Base-by-base conservation (phyloP, 169 alveolate genomes). In the Cryptosporidium canis region DNA sequence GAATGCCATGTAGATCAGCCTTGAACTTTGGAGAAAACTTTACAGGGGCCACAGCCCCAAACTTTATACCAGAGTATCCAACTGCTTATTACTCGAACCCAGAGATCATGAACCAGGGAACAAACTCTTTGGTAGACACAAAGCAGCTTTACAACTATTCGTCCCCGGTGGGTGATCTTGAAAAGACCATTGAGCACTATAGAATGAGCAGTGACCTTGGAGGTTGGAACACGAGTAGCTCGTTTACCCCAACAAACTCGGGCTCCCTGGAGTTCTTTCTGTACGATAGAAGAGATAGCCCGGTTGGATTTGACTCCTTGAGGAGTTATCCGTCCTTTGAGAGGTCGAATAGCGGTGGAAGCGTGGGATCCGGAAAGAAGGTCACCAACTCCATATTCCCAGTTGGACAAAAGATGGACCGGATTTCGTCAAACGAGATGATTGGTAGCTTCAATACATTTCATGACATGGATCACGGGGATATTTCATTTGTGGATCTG, bases 151-250 rank as follows among this genome's bases (percentile, higher is more conserved):
- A 61, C 31, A 16, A 45, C 21, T 77, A 21, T 58, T 77, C 87
- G 31, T 77, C 87, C 12, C 87, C 87, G 1, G 87, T 77, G 24
- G 87, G 87, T 8, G 87, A 77, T 77, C 44, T 77, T 24, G 87
- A 77, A 7, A 77, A 44, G 44, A 77, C 87, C n/a, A 77, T 77
- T 56, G 87, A 55, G 31, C 51, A 77, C 39, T 77, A 58, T 41
- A 43, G 61, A 39, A 55, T 55, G 31, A 51, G 39, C 21, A 41
- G 37, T 33, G 87, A 77, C 2, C 16, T 56, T 1, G 39, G 58
- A 6, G 37, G 83, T 47, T 55, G 51, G 44, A 77, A 24, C 37
- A 39, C 55, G 18, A 56, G 45, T 45, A 77, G 31, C 29, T 27
- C 64, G 3, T 77, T 77, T 1, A 58, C 87, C 7, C 87, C 87